phyloP scores from a whole-genome alignment of 768 basidiomycete genomes.

The Tulasnella sp. region DNA sequence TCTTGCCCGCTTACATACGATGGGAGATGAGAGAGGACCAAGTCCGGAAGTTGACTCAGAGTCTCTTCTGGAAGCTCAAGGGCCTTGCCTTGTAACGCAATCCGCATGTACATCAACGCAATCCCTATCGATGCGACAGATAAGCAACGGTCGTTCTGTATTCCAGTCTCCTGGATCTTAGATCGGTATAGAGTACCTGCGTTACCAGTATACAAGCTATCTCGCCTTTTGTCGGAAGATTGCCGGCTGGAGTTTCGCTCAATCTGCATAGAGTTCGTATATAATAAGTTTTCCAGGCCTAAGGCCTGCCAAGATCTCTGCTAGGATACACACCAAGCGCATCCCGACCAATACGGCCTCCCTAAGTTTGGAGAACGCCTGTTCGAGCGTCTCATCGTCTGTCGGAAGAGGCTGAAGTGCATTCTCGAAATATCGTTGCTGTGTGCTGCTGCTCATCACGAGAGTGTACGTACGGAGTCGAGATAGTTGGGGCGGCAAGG shows the following conservation, averaged over 20 bases:
- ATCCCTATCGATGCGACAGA: background rate
- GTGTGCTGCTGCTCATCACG: constrained; percentile 4
- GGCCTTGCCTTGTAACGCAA: constrained; percentile 13
- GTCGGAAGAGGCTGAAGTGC: background rate
- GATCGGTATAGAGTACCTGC: background rate
- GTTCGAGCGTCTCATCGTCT: constrained; percentile 7
- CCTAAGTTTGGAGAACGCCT: background rate
- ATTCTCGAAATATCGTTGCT: constrained; percentile 16
- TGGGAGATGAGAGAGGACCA: constrained; percentile 14
- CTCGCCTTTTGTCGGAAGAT: background rate
- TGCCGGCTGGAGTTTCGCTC: background rate
- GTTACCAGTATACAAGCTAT: constrained; percentile 12
- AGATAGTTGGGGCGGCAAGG: background rate
- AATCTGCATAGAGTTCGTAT: background rate
- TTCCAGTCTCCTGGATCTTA: background rate
- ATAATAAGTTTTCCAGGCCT: background rate
- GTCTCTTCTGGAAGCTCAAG: constrained; percentile 15
- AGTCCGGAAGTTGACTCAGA: background rate
- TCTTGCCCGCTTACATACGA: background rate
- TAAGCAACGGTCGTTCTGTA: background rate
- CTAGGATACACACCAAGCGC: background rate
- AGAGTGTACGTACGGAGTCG: background rate
- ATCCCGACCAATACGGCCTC: background rate
- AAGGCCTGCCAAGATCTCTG: background rate
- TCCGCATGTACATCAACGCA: constrained; percentile 28